These are phyloP conservation scores for Rheum nobile DNA, from an alignment of 148 eudicot species.

Conservation along the genomic window DNA sequence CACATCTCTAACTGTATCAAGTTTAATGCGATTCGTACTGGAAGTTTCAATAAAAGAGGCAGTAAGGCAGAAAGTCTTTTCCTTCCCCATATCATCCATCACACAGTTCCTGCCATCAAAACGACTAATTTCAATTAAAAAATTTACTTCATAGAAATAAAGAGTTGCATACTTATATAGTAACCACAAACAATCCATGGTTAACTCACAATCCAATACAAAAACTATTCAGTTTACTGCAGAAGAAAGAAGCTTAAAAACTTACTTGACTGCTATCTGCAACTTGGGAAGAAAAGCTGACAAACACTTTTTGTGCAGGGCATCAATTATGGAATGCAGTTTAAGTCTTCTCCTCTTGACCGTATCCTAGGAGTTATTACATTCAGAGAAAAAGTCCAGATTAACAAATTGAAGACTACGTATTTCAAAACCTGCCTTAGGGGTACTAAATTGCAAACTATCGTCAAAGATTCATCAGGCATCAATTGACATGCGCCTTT, in stretches of 20 bases:
- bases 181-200: neutral
- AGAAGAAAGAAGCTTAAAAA: neutral
- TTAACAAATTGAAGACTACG: neutral
- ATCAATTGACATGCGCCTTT: too few species aligned
- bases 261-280: slow-evolving; percentile 56
- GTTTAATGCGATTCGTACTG: slow-evolving; percentile 19
- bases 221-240: neutral
- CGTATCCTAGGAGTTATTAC: slow-evolving; percentile 35
- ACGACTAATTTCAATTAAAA: neutral
- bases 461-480: neutral
- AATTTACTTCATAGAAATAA: neutral
- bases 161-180: neutral
- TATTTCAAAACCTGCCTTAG: neutral
- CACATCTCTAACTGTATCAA: slow-evolving; percentile 29
- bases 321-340: slow-evolving; percentile 43
- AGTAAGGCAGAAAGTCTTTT: slow-evolving; percentile 41
- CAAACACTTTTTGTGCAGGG: slow-evolving; percentile 40
- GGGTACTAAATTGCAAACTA: neutral
- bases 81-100: slow-evolving; percentile 20
- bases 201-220: neutral
- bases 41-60: slow-evolving; percentile 32
- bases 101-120: slow-evolving; percentile 37
- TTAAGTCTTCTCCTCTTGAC: slow-evolving; percentile 44
- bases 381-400: neutral
- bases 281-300: slow-evolving; percentile 30